Conservation (phyloP, 1,284 basidiomycete species). For the Afroboletus lepidellus region DNA sequence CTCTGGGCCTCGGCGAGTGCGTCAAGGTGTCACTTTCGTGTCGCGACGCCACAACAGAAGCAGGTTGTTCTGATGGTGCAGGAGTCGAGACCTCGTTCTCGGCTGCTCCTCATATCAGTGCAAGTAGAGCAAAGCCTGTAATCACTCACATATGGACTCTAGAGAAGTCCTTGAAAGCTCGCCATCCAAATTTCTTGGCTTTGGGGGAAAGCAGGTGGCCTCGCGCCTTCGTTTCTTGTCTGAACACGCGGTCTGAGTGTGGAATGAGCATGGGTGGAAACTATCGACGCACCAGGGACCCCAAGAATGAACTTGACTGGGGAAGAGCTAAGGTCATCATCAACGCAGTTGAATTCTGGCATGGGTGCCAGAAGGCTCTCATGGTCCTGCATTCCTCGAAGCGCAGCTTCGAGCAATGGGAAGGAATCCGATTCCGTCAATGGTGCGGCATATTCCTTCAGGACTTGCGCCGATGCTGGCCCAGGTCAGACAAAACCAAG, state of each 20-base stretch:
- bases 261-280: background rate
- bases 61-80: conserved; percentile 9
- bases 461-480: background rate
- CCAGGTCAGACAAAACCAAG: conserved; percentile 8
- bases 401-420: conserved; percentile 9
- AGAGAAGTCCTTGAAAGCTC: conserved; percentile 4
- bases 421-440: conserved; percentile 16
- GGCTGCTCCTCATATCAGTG: conserved; percentile 7
- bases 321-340: conserved; percentile 15
- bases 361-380: conserved; percentile 4
- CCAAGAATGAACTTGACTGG: background rate
- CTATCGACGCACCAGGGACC: conserved; percentile 7
- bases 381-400: conserved; percentile 5
- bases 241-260: conserved; percentile 1
- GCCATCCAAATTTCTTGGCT: background rate
- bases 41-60: conserved; percentile 5
- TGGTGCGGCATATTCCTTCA: background rate
- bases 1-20: background rate
- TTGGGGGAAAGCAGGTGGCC: background rate
- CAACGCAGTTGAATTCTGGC: background rate
- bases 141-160: conserved; percentile 8
- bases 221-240: background rate
- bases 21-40: conserved; percentile 6
- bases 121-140: background rate
- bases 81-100: background rate